A percentile compares a stretch with the other conserved stretches of the same genome.
These are phyloP conservation scores for Agaricus blazei DNA, from an alignment of 768 basidiomycete genomes.

Conservation along the genomic window DNA sequence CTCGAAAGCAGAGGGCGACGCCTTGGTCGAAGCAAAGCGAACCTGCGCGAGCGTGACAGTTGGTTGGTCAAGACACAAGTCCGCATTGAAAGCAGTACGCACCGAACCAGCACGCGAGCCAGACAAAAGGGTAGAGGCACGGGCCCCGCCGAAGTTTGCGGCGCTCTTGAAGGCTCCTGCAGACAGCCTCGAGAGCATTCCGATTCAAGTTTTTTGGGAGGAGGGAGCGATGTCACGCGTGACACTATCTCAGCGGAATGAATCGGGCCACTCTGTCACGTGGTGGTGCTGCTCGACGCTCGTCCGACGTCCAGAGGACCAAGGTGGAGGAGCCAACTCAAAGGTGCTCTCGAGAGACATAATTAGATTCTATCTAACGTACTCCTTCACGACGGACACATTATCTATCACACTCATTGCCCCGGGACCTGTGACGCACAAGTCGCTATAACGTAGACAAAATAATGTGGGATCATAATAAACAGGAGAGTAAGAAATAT, in stretches of 20 bases:
- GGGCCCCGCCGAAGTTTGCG: slow-evolving; percentile 40
- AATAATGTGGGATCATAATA: too few species aligned
- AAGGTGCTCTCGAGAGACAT: too few species aligned
- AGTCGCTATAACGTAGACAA: too few species aligned
- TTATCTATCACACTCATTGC: too few species aligned
- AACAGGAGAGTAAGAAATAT: not conserved
- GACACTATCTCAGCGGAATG: slow-evolving; percentile 37
- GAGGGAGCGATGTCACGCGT: slow-evolving; percentile 41
- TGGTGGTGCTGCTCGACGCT: too few species aligned
- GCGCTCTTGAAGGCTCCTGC: slow-evolving; percentile 64
- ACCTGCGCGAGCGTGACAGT: slow-evolving; percentile 36
- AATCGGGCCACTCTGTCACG: slow-evolving; percentile 42
- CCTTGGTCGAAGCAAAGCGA: slow-evolving; percentile 67
- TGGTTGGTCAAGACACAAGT: slow-evolving; percentile 16
- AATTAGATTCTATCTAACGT: too few species aligned
- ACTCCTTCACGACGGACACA: too few species aligned
- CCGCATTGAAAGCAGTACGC: slow-evolving; percentile 19
- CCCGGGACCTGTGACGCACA: too few species aligned
- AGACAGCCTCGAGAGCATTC: slow-evolving; percentile 84
- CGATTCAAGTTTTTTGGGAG: slow-evolving; percentile 33
- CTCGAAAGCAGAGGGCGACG: slow-evolving; percentile 56
- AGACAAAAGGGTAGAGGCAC: slow-evolving; percentile 34
- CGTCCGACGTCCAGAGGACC: too few species aligned
- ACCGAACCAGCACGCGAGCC: slow-evolving; percentile 49
- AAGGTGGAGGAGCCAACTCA: too few species aligned